These are phyloP conservation scores for Datura wrightii DNA, from an alignment of 257 asterid genomes.

Conservation along the genomic window DNA sequence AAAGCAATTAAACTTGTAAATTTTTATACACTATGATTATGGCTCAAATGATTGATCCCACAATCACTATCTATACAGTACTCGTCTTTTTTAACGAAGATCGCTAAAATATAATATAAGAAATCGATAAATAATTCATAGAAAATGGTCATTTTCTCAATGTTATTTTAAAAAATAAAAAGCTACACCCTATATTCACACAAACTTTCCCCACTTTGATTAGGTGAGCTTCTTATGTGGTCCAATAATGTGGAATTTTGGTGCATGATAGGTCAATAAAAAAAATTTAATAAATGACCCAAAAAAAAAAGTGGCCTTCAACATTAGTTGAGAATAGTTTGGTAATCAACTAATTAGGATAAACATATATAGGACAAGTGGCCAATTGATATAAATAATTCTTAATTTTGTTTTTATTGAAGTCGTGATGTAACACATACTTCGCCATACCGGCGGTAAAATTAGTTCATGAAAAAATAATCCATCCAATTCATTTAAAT, in stretches of 20 bases:
- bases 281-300: neutral
- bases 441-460: too few relatives aligned
- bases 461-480: too few relatives aligned
- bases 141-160: neutral
- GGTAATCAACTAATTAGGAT: neutral
- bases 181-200: neutral
- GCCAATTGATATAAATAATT: neutral
- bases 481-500: too few relatives aligned
- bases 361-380: neutral
- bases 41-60: neutral
- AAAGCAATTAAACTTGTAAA: neutral
- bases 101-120: neutral
- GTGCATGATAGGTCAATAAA: neutral
- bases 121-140: neutral
- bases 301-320: neutral
- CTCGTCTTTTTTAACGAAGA: rapidly evolving
- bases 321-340: neutral
- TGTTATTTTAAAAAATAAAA: neutral
- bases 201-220: neutral
- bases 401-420: neutral
- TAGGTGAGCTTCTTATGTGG: neutral
- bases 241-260: neutral
- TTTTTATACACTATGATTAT: neutral
- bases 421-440: neutral
- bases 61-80: rapidly evolving